Percentiles rank a stretch among this genome's conserved stretches.
Conservation (phyloP, 129 eudicot genomes). For the Escallonia herrerae region DNA sequence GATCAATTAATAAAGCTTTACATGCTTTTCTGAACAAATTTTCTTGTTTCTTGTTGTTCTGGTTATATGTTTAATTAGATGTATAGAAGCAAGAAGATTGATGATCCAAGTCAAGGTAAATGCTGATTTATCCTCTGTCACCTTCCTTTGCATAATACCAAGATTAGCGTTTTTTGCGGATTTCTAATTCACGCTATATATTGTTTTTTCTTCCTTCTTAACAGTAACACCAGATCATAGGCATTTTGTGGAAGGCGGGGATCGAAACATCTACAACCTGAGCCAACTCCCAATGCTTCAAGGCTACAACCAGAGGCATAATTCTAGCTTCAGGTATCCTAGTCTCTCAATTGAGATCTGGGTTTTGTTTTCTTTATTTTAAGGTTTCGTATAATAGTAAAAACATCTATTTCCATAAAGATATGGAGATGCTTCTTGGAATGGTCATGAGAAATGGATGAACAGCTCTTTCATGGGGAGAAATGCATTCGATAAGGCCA, state of each 20-base stretch:
- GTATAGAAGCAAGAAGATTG: conserved; percentile 86
- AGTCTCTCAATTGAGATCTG: too few relatives aligned
- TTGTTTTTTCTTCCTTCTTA: background rate
- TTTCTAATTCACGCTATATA: conserved; percentile 2
- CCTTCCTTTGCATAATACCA: background rate
- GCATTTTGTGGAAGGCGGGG: conserved; percentile 43
- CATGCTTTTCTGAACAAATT: background rate
- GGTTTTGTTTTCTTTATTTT: background rate
- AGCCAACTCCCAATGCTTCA: conserved; percentile 79
- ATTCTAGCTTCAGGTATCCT: conserved; percentile 40
- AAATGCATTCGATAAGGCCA: conserved; percentile 20
- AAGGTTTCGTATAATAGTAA: background rate
- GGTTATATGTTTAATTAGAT: conserved; percentile 40
- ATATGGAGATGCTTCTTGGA: conserved; percentile 39
- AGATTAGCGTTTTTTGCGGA: conserved; percentile 19
- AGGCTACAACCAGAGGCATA: conserved; percentile 46
- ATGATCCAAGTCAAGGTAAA: conserved; percentile 69
- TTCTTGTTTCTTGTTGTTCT: conserved; percentile 5
- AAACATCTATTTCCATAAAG: conserved; percentile 17
- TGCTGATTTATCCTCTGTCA: background rate
- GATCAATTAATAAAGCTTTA: too few relatives aligned
- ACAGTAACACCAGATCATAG: conserved; percentile 41
- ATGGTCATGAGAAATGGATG: conserved; percentile 35
- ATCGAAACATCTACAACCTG: conserved; percentile 59
- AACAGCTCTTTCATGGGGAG: conserved; percentile 27